Evolutionary conservation across 305 asterid genomes (phyloP).

Genomic region (Ilex paraguariensis): DNA sequence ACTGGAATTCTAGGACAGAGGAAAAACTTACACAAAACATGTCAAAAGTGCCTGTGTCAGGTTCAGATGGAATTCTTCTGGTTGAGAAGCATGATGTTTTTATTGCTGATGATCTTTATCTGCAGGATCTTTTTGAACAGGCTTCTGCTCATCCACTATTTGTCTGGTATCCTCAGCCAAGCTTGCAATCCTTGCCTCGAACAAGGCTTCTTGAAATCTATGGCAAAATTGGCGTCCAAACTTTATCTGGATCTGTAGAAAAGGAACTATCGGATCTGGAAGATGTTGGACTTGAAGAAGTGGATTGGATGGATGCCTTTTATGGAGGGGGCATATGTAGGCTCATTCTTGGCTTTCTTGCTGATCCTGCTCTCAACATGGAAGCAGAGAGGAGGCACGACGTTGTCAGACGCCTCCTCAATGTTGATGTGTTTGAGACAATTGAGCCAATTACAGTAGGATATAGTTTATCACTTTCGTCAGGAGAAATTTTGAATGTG

Average conservation of each 20-base stretch:
- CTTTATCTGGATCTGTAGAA: slow-evolving; percentile 21
- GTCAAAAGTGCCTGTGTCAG: slow-evolving; percentile 20
- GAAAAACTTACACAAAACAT: slow-evolving; percentile 16
- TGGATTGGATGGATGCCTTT: slow-evolving; percentile 15
- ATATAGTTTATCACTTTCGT: slow-evolving; percentile 25
- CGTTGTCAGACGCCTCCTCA: slow-evolving; percentile 13
- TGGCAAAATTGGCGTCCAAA: slow-evolving; percentile 18
- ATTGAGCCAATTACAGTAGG: slow-evolving; percentile 16
- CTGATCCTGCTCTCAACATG: slow-evolving; percentile 17
- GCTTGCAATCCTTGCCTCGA: slow-evolving; percentile 22
- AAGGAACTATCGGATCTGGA: slow-evolving; percentile 9
- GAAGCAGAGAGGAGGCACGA: slow-evolving; percentile 23
- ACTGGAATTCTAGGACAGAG: slow-evolving; percentile 20
- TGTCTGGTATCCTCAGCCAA: slow-evolving; percentile 31
- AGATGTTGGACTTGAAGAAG: slow-evolving; percentile 14
- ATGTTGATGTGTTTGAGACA: slow-evolving; percentile 11
- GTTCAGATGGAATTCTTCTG: slow-evolving; percentile 13
- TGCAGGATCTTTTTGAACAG: slow-evolving; percentile 24
- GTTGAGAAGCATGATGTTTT: slow-evolving; percentile 25
- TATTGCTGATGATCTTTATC: slow-evolving; percentile 31
- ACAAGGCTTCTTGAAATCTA: slow-evolving; percentile 24
- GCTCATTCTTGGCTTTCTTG: slow-evolving; percentile 34
- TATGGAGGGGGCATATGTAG: slow-evolving; percentile 14
- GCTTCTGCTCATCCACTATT: slow-evolving; percentile 17
- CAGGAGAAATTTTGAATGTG: slow-evolving; percentile 15